Conservation (phyloP, 2,329 filamentous ascomycete species). For the Kalmusia sp. region DNA sequence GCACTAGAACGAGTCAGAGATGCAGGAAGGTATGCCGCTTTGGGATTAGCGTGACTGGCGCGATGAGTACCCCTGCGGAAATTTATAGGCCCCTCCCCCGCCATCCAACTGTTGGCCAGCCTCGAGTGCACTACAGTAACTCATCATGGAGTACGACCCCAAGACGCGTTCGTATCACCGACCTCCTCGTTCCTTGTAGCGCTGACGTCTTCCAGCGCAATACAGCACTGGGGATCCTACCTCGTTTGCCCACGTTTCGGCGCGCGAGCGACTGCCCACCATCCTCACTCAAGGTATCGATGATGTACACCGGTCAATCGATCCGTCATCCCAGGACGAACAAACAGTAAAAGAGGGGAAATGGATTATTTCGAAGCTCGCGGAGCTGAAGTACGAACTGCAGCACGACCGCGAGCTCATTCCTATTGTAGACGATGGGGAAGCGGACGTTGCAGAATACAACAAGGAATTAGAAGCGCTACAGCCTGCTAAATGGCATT, state of each 20-base stretch:
- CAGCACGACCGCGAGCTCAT: slow-evolving; percentile 85
- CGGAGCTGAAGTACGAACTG: slow-evolving; percentile 89
- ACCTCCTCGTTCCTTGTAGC: not conserved
- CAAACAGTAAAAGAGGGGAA: slow-evolving; percentile 82
- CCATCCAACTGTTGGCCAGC: not conserved
- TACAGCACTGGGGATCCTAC: slow-evolving; percentile 81
- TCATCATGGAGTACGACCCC: slow-evolving; percentile 74
- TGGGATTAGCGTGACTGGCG: not conserved
- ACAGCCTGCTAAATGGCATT: slow-evolving; percentile 79
- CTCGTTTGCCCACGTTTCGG: slow-evolving; percentile 88
- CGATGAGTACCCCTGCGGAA: slow-evolving; percentile 1
- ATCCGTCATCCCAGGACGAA: slow-evolving; percentile 64
- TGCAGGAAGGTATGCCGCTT: slow-evolving; percentile 10
- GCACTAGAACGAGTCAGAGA: slow-evolving; percentile 5
- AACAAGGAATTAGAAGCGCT: slow-evolving; percentile 83
- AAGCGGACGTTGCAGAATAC: slow-evolving; percentile 77
- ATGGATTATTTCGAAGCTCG: slow-evolving; percentile 78
- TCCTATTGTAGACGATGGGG: slow-evolving; percentile 78
- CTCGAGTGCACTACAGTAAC: not conserved
- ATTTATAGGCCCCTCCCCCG: slow-evolving; percentile 19
- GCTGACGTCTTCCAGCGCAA: slow-evolving; percentile 61
- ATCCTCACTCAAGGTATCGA: slow-evolving; percentile 95
- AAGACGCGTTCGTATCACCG: slow-evolving; percentile 67
- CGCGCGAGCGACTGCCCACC: slow-evolving; percentile 87
- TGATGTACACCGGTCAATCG: slow-evolving; percentile 82